phyloP scores from a whole-genome alignment of 2,329 filamentous ascomycete genomes.

The Sporothrix brunneoviolacea region DNA sequence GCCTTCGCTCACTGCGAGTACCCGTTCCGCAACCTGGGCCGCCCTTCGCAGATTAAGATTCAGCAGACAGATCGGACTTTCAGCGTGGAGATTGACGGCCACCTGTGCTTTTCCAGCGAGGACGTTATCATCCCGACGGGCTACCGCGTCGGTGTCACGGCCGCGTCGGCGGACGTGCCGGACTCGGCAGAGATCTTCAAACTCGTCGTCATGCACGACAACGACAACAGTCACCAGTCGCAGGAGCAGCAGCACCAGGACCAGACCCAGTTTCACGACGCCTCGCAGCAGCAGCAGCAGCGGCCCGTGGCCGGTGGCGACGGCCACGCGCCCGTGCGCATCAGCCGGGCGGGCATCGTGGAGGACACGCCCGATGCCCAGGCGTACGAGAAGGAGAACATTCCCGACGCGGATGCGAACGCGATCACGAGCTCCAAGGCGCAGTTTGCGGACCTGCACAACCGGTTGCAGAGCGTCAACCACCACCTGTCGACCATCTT shows the following conservation, averaged over 20 bases:
- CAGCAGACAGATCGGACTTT: slow-evolving; percentile 58
- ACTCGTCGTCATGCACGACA: slow-evolving; percentile 62
- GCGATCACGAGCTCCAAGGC: slow-evolving; percentile 42
- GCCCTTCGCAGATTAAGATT: slow-evolving; percentile 72
- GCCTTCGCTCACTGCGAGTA: slow-evolving; percentile 93
- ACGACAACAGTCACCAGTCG: slow-evolving; percentile 21
- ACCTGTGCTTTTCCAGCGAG: slow-evolving; percentile 74
- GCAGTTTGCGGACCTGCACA: slow-evolving; percentile 81
- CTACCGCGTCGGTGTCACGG: slow-evolving; percentile 81
- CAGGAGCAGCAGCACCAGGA: slow-evolving; percentile 20
- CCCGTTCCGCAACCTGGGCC: slow-evolving; percentile 83
- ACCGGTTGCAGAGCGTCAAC: slow-evolving; percentile 67
- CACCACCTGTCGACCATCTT: slow-evolving; percentile 61
- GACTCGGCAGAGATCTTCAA: slow-evolving; percentile 95
- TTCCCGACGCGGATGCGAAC: slow-evolving; percentile 43
- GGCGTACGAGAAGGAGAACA: slow-evolving; percentile 27
- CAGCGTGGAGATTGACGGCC: slow-evolving; percentile 72
- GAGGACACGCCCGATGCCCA: slow-evolving; percentile 11
- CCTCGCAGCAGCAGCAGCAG: slow-evolving; percentile 12
- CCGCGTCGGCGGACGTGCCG: slow-evolving; percentile 81
- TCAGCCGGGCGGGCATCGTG: background rate
- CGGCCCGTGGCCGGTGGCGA: slow-evolving; percentile 7
- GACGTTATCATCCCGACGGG: slow-evolving; percentile 72
- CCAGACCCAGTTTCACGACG: slow-evolving; percentile 15
- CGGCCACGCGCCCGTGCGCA: slow-evolving; percentile 7